Evolutionary conservation across 306 rosid species (phyloP), one percentile per base, ranked within the genome.

Genomic region (Trifolium fragiferum): DNA sequence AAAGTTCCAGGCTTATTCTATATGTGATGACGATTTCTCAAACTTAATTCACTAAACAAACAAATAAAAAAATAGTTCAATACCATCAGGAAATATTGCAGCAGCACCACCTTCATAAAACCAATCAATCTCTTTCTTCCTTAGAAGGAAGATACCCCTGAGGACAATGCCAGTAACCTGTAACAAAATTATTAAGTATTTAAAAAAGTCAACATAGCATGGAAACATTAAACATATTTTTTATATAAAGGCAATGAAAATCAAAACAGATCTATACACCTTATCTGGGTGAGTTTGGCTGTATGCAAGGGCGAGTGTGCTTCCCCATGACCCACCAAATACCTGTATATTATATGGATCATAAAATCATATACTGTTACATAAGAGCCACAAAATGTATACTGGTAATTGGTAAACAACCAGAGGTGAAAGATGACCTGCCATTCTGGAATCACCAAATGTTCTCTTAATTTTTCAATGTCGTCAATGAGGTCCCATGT

Each of bases 41-140:
- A 47, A 72, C 53, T 47, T 59, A 58, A 57, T 63, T 63, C 33
- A 53, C 54, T 47, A 74, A 58, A 74, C 65, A 74, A 73, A 37
- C 9, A 67, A 49, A 66, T 50, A 44, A 78, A 33, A 67, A 35
- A 66, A 65, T 50, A 44, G 35, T 43, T 14, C 19, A 58, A 68
- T 86, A 91, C 98, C 98, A 66, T 94, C 97, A 44, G 97, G 98
- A 78, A 76, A 94, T 88, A 91, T 86, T 51, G 96, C 90, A 79
- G 96, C 90, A 80, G 97, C 97, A 76, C 96, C 98, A 74, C 98
- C 97, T 86, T 91, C 96, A n/a, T 94, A 91, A 90, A 94, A 94
- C 98, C 98, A 94, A 80, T 94, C 93, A 78, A 94, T 81, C 87
- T 94, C 97, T 82, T 91, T 94, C 88, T 87, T 91, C 82, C 97